A percentile compares a stretch with the other conserved stretches of the same genome.
phyloP scores from a whole-genome alignment of 2,329 filamentous ascomycete species.

The Hypomyces perniciosus region DNA sequence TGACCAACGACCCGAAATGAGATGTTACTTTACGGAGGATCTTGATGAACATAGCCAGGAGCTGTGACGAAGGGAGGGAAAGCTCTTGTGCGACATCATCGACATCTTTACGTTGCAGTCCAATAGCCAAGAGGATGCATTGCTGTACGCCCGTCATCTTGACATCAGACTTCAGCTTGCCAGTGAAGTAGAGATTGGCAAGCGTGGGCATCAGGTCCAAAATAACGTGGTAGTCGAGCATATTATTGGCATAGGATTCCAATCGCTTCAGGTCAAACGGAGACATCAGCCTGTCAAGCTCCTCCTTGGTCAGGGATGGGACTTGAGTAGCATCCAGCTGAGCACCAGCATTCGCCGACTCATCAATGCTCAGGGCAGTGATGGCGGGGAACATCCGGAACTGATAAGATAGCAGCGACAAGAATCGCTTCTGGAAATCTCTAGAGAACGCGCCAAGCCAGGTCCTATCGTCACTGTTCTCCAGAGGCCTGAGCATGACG shows the following conservation, averaged over 20 bases:
- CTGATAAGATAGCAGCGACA: constrained; percentile 83
- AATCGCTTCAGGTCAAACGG: constrained; percentile 94
- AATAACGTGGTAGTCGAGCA: constrained; percentile 97
- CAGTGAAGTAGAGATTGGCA: constrained; percentile 77
- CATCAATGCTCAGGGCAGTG: constrained; percentile 79
- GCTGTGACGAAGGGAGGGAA: constrained; percentile 65
- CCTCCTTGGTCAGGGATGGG: constrained; percentile 59
- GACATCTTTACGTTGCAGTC: constrained; percentile 83
- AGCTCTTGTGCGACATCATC: constrained; percentile 76
- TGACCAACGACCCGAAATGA: constrained; percentile 69
- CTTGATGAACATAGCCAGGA: constrained; percentile 97
- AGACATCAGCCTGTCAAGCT: constrained; percentile 72
- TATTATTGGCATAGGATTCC: constrained; percentile 92
- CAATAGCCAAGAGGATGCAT: constrained; percentile 81
- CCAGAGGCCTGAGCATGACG: constrained; percentile 86
- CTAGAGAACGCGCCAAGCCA: constrained; percentile 89
- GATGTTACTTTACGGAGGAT: constrained; percentile 80
- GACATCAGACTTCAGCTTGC: constrained; percentile 60
- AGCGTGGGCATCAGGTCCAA: constrained; percentile 84
- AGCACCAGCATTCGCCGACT: constrained; percentile 71
- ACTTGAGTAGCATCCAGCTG: constrained; percentile 51
- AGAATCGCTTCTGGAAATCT: constrained; percentile 93
- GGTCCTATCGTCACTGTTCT: constrained; percentile 58
- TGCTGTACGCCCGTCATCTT: constrained; percentile 78
- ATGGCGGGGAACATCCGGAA: constrained; percentile 77